Conservation (phyloP, 768 basidiomycete species). For the Hypholoma fasciculare region DNA sequence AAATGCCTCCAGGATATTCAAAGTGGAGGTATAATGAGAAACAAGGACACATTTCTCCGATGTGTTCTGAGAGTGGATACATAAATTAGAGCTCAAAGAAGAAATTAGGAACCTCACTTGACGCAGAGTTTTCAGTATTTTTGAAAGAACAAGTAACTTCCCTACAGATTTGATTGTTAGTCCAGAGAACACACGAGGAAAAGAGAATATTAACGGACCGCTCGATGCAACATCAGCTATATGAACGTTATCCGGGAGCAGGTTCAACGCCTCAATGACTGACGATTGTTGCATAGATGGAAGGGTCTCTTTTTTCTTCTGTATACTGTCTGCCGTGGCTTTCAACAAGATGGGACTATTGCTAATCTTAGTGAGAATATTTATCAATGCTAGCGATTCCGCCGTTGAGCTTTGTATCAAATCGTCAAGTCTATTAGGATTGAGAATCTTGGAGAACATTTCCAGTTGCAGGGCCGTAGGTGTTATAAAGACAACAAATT, state of each 20-base stretch:
- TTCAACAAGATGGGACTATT: slow-evolving; percentile 89
- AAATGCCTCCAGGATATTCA: slow-evolving; percentile 87
- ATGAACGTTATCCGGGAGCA: slow-evolving; percentile 59
- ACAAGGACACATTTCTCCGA: slow-evolving; percentile 95
- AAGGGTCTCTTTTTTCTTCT: slow-evolving; percentile 33
- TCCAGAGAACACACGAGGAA: slow-evolving; percentile 11
- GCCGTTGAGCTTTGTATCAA: slow-evolving; percentile 72
- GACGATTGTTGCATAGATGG: slow-evolving; percentile 42
- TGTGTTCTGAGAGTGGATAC: slow-evolving; percentile 47
- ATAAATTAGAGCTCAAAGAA: background rate
- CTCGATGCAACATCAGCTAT: slow-evolving; percentile 78
- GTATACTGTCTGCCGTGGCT: slow-evolving; percentile 69
- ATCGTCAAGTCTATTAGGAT: slow-evolving; percentile 66
- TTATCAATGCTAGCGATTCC: slow-evolving; percentile 79
- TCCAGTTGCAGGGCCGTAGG: slow-evolving; percentile 82
- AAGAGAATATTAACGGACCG: slow-evolving; percentile 43
- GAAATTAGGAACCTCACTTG: slow-evolving; percentile 38
- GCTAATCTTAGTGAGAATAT: slow-evolving; percentile 83
- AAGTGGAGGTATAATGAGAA: slow-evolving; percentile 95
- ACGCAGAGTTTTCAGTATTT: slow-evolving; percentile 59
- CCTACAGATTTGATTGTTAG: slow-evolving; percentile 42
- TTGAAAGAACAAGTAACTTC: slow-evolving; percentile 69
- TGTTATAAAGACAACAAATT: slow-evolving; percentile 97
- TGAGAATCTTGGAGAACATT: slow-evolving; percentile 77
- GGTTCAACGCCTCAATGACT: slow-evolving; percentile 57